Base-by-base conservation (phyloP, 2,329 filamentous ascomycete species). In the Colletotrichum sp. region DNA sequence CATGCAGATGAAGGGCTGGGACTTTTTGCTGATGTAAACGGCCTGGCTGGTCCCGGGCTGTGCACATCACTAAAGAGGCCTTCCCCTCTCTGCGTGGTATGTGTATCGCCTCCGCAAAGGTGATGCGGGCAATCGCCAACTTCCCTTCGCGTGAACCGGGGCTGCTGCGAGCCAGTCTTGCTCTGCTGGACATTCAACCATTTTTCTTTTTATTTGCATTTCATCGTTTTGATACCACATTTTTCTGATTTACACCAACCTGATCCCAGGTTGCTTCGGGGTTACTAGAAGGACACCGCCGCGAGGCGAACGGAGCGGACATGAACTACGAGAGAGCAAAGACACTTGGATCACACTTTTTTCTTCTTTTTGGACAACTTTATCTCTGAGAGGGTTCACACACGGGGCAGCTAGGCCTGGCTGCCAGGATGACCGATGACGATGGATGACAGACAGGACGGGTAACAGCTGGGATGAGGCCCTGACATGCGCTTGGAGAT, bases 1-100 rank as follows among this genome's bases (percentile, higher is more conserved):
- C 83, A 98, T 98, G 96, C 92, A 92, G 87, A 92, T 93, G 87
- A 97, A 96, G 88, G 92, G 92, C 80, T 98, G 95, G 96, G 95
- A 98, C 84, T 97, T 95, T 87, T 90, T 98, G 85, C 91, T 98
- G 85, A 96, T 98, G 86, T 98, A 67, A 36, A 63, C 71, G 57
- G 72, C 78, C 73, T 68, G 70, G 74, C 70, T 69, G 74, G 74
- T 65, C 59, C 70, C 44, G 29, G 57, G 74, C 70, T 74, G 57
- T 32, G 49, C 57, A 69, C 39, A 59, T 19, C n/a, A 39, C 69
- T 34, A 55, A 27, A 67, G 30, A 68, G 44, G 69, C 68, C 25
- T 25, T 16, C 7, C 30, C 25, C 16, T 49, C 59, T 81, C 79
- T 78, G 78, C 78, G 77, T 79, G 76, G 52, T 75, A 67, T 77